Percentiles rank a stretch among this genome's conserved stretches.
phyloP scores from a whole-genome alignment of 2,329 filamentous ascomycete species.

The Verticillium longisporum region DNA sequence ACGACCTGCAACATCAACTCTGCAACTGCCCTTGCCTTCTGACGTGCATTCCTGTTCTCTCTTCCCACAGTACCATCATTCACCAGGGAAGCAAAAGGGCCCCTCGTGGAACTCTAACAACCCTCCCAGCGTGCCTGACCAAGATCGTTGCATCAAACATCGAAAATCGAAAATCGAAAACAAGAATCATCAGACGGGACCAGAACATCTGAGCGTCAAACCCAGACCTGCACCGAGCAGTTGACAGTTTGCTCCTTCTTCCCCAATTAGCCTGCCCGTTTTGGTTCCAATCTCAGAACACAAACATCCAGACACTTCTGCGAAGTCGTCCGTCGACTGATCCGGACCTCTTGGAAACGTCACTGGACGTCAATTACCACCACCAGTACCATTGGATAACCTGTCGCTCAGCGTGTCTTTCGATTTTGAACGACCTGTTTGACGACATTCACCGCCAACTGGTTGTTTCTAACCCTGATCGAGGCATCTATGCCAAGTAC shows the following conservation, averaged over 20 bases:
- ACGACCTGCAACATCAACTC: slow-evolving; percentile 3
- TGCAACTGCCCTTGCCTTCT: slow-evolving; percentile 2
- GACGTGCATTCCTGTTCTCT: not conserved
- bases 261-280: not conserved
- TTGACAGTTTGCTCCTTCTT: not conserved
- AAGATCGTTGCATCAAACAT: not conserved
- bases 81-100: not conserved
- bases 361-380: not conserved
- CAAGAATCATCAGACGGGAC: not conserved
- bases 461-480: not conserved
- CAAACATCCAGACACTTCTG: not conserved
- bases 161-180: not conserved
- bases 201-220: slow-evolving; percentile 2
- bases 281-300: not conserved
- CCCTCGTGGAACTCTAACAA: not conserved
- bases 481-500: not conserved
- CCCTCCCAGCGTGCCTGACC: not conserved
- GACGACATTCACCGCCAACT: not conserved
- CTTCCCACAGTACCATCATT: not conserved
- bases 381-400: not conserved
- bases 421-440: not conserved
- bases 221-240: not conserved
- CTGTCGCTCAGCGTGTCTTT: not conserved
- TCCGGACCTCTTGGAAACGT: not conserved
- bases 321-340: not conserved